Evolutionary conservation across 2,329 filamentous ascomycete species (phyloP), one percentile per base, ranked within the genome.

Genomic region (Apiospora sp.): DNA sequence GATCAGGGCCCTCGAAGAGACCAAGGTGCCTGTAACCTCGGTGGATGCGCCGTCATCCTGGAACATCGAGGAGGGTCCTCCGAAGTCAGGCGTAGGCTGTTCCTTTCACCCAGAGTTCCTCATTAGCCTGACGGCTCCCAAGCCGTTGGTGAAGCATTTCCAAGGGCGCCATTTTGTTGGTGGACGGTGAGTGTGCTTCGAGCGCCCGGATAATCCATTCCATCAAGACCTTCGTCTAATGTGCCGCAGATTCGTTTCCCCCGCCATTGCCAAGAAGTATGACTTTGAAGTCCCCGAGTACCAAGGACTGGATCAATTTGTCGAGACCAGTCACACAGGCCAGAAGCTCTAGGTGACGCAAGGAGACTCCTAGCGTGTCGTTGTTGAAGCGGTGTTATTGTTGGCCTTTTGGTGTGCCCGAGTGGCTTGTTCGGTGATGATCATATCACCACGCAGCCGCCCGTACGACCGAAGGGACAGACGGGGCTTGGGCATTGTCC

Each of bases 31-130:
- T 0, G 93, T 98, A 0, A 92, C 96, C 3, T 93, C 94, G 3
- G 94, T 99, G 30, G 96, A 99, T 83, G 95, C 94, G 8, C 96
- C 96, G 0, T 97, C 94, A 44, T 96, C 94, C 1, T 99, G 96
- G 96, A 91, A 96, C 81, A 97, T 99, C 72, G 94, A 98, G 79
- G 86, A 87, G 14, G 96, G 96, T 0, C 96, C 96, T 12, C 95
- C 95, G 14, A 84, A 87, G 70, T 89, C 91, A 1, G 96, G 94
- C 0, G 88, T 94, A 0, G 96, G 95, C 0, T 92, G 92, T 78
- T 90, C 87, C 5, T 98, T 97, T 79, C 91, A 93, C 84, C 96
- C 96, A 75, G 86, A 88, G 46, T 91, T 92, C 27, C 85, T 99
- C 72, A 91, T 99, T 76, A 97, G 94, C 80, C 85, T 99, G 79